Percentiles rank a stretch among this genome's conserved stretches.
Conservation (phyloP, 2,329 filamentous ascomycete species). For the Pleomassaria siparia region DNA sequence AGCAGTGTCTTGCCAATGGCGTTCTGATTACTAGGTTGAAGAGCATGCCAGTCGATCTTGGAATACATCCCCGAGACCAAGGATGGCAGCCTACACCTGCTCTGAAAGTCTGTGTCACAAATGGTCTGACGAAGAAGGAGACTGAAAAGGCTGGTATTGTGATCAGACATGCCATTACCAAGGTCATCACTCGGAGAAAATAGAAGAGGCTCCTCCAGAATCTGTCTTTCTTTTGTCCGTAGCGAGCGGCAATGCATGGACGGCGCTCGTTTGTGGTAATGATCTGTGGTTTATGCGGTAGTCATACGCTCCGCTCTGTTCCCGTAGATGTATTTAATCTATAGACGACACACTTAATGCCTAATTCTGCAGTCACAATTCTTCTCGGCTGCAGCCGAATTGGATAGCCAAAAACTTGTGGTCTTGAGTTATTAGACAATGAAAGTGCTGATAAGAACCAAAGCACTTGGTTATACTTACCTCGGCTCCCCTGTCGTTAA, state of each 20-base stretch:
- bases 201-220: slow-evolving; percentile 11
- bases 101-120: slow-evolving; percentile 88
- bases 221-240: not conserved
- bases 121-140: slow-evolving; percentile 87
- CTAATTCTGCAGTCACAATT: not conserved
- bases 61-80: slow-evolving; percentile 67
- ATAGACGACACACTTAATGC: slow-evolving; percentile 2
- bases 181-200: slow-evolving; percentile 69
- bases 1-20: slow-evolving; percentile 77
- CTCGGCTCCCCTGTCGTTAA: no score
- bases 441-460: no score
- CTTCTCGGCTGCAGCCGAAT: not conserved
- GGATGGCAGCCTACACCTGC: slow-evolving; percentile 72
- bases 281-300: no score
- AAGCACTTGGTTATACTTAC: no score
- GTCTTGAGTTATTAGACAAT: no score
- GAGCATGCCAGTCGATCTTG: slow-evolving; percentile 62
- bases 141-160: slow-evolving; percentile 88
- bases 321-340: not conserved
- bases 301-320: no score
- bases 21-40: slow-evolving; percentile 89
- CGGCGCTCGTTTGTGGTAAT: not conserved
- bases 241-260: not conserved
- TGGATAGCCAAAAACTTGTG: no score
- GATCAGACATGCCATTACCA: slow-evolving; percentile 91